Conservation (phyloP, 2,329 filamentous ascomycete genomes). For the Endothia cerciana region DNA sequence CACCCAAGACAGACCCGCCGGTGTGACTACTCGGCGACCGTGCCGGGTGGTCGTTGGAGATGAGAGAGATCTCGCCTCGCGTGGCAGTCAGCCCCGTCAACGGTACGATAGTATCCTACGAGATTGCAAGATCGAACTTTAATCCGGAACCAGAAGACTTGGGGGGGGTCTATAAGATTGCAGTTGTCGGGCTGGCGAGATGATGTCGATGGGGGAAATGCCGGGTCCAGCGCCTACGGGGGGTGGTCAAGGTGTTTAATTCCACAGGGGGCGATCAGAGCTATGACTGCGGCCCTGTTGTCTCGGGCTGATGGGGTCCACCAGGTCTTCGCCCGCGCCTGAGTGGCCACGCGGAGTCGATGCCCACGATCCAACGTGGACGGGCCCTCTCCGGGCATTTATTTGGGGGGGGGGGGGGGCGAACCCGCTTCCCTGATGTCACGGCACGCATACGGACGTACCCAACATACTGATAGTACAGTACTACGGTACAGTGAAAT, state of each 20-base stretch:
- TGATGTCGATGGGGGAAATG: conserved; percentile 12
- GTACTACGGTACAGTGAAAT: neutral
- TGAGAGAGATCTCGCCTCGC: conserved; percentile 8
- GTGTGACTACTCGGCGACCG: neutral
- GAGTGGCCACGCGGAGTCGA: neutral
- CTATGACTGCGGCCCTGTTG: conserved; percentile 7
- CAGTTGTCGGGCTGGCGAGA: conserved; percentile 6
- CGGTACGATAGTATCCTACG: neutral
- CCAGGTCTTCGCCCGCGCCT: neutral
- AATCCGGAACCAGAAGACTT: neutral
- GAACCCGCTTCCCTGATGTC: conserved; percentile 2
- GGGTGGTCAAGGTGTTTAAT: neutral
- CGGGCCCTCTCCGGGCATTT: neutral
- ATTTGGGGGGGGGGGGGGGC: no score
- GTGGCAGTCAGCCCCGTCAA: conserved; percentile 2
- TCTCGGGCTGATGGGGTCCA: conserved; percentile 11
- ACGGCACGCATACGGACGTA: neutral
- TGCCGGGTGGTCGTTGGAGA: neutral
- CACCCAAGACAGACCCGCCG: neutral
- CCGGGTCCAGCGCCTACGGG: neutral
- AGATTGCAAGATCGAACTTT: conserved; percentile 13
- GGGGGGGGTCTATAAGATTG: conserved; percentile 1
- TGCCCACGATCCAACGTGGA: conserved; percentile 2
- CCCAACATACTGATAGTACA: no score
- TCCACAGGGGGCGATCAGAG: neutral